Evolutionary conservation across 1,139 yeast genomes (phyloP), one percentile per base, ranked within the genome.

Genomic region (Lodderomyces jiufengensis): DNA sequence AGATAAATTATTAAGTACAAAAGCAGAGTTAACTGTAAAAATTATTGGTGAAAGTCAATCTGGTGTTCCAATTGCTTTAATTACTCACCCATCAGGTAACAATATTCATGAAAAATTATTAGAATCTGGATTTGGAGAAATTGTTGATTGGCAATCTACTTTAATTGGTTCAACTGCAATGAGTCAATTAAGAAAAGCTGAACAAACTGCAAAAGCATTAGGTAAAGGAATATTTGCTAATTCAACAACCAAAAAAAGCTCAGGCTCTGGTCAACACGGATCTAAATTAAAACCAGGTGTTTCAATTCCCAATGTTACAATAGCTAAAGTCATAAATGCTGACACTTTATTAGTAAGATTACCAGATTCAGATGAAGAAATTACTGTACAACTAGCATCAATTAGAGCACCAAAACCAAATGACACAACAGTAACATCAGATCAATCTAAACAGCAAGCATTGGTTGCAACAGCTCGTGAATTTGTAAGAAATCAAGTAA

Each of bases 71-170:
- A 73, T 81, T 39, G 84, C 71, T 6, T 50, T 78, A 27, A 58
- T 75, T 35, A 80, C 79, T 48, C 90, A 87, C 37, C 83, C 85
- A 9, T 88, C 95, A 6, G 76, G 75, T 9, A 84, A 84, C 51
- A 61, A 61, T 41, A 80, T 86, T 49, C 78, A 84, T 42, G 82
- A 80, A 47, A 75, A 77, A 46, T 61, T 86, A 44, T 67, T 86
- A 44, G 77, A 74, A 42, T 70, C 67, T 41, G 96, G 96, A 8
- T 68, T 79, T 29, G 95, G 83, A 7, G 80, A 79, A 46, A 76
- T 85, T 38, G 78, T 81, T 15, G 95, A 86, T 55, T 84, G 95
- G 92, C 95, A 86, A 56, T 78, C 88, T 1, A 58, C 76, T n/a
- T 53, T 78, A 34, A 63, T 87, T 39, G 95, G 95, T 2, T 65